A percentile compares a stretch with the other conserved stretches of the same genome.
These are phyloP conservation scores for Jaapia argillacea DNA, from an alignment of 768 basidiomycete species.

Conservation along the genomic window DNA sequence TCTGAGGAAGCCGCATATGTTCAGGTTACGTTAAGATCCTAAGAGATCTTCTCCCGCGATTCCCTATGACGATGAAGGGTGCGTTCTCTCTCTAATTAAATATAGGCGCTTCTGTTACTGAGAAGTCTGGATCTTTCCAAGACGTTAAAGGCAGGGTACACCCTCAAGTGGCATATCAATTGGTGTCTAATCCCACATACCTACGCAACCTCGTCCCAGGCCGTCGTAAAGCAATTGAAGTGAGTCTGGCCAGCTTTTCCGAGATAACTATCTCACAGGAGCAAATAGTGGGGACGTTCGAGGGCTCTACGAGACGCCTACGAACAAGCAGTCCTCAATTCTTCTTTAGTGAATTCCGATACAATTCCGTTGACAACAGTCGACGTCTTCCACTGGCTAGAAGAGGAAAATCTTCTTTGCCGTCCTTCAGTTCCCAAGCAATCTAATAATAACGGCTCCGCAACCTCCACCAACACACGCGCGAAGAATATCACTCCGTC, in stretches of 20 bases:
- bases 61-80: conserved; percentile 37
- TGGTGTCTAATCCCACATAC: conserved; percentile 24
- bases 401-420: conserved; percentile 28
- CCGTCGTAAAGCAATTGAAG: conserved; percentile 39
- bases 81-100: neutral
- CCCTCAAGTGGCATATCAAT: conserved; percentile 25
- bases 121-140: too few species aligned
- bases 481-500: neutral
- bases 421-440: conserved; percentile 15
- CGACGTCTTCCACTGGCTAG: conserved; percentile 35
- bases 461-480: neutral
- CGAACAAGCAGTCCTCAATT: conserved; percentile 17
- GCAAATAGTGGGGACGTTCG: conserved; percentile 41
- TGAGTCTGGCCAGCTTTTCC: too few species aligned
- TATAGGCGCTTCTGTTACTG: too few species aligned
- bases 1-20: neutral
- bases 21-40: conserved; percentile 25
- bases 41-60: conserved; percentile 25
- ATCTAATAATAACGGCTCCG: neutral
- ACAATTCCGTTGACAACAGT: conserved; percentile 25
- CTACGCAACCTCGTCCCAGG: conserved; percentile 27
- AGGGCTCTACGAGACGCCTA: conserved; percentile 30
- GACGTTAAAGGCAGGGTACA: conserved; percentile 25
- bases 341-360: too few species aligned
- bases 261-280: too few species aligned